Conservation (phyloP, 2,329 filamentous ascomycete genomes). For the Claviceps pazoutovae region DNA sequence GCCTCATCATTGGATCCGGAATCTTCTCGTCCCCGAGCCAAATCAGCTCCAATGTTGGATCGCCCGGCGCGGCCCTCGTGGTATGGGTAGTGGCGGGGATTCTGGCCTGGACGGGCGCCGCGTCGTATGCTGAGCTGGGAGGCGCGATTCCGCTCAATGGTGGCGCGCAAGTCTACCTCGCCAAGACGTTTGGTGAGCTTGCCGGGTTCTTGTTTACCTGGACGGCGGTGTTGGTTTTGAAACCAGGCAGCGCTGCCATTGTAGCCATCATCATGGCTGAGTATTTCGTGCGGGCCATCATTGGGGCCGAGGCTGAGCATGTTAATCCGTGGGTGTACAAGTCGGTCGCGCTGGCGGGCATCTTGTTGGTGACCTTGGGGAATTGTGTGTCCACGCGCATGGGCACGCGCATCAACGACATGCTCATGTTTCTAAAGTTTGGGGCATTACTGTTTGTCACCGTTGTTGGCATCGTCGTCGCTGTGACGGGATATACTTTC, state of each 20-base stretch:
- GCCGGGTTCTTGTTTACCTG: constrained; percentile 91
- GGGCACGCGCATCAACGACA: constrained; percentile 73
- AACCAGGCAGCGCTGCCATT: constrained; percentile 86
- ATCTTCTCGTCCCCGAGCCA: constrained; percentile 93
- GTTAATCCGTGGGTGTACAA: constrained; percentile 86
- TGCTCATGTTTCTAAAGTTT: constrained; percentile 97
- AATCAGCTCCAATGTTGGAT: constrained; percentile 83
- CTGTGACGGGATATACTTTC: constrained; percentile 67
- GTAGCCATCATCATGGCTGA: constrained; percentile 97
- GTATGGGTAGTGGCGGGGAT: constrained; percentile 87
- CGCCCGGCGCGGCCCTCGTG: constrained; percentile 77
- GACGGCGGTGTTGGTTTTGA: constrained; percentile 87
- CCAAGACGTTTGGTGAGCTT: constrained; percentile 92
- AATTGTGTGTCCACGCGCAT: constrained; percentile 87
- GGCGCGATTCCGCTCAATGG: constrained; percentile 93
- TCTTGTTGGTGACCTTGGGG: constrained; percentile 64
- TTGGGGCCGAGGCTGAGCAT: constrained; percentile 72
- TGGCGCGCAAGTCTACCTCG: constrained; percentile 82
- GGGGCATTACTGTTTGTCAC: constrained; percentile 77
- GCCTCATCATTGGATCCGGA: constrained; percentile 87
- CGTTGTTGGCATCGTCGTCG: constrained; percentile 77
- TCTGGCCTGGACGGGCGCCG: constrained; percentile 88
- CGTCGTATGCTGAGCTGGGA: constrained; percentile 89
- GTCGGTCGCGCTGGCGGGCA: constrained; percentile 62
- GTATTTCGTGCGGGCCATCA: constrained; percentile 77